phyloP scores from a whole-genome alignment of 2,329 filamentous ascomycete genomes.

The Trichoderma koningiopsis region DNA sequence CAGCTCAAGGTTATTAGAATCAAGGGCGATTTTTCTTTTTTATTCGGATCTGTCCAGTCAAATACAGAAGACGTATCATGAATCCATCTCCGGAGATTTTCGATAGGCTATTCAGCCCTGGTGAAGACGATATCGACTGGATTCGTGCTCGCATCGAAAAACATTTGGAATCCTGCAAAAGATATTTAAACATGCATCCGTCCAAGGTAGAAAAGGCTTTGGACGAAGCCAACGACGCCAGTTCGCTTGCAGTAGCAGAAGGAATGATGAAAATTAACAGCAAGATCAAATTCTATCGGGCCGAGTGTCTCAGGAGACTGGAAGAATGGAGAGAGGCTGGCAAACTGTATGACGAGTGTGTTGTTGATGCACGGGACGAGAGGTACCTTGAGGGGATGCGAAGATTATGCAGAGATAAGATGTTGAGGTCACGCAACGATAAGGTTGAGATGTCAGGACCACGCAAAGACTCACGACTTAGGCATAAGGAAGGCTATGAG shows the following conservation, averaged over 20 bases:
- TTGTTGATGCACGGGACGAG: conserved; percentile 5
- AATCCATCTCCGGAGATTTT: not conserved
- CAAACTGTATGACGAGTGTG: conserved; percentile 6
- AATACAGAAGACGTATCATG: not conserved
- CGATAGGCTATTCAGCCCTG: conserved; percentile 2
- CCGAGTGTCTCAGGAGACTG: conserved; percentile 13
- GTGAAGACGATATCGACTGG: conserved; percentile 4
- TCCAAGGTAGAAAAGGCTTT: not conserved
- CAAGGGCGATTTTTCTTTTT: too few species aligned
- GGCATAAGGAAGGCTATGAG: not conserved
- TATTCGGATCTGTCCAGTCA: not conserved
- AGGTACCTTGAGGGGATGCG: not conserved
- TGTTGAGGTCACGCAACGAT: not conserved
- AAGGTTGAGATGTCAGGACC: not conserved
- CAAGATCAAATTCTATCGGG: conserved; percentile 23
- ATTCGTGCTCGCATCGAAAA: not conserved
- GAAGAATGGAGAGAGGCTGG: conserved; percentile 3
- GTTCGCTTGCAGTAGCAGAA: conserved; percentile 4
- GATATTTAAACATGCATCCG: not conserved
- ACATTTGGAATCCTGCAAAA: conserved; percentile 1
- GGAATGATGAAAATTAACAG: not conserved
- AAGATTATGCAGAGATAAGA: not conserved
- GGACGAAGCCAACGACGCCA: conserved; percentile 4
- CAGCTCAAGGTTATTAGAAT: not conserved
- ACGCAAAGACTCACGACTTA: not conserved